Evolutionary conservation across 1,284 basidiomycete species (phyloP).

Genomic region (Sanghuangporus sanghuang): DNA sequence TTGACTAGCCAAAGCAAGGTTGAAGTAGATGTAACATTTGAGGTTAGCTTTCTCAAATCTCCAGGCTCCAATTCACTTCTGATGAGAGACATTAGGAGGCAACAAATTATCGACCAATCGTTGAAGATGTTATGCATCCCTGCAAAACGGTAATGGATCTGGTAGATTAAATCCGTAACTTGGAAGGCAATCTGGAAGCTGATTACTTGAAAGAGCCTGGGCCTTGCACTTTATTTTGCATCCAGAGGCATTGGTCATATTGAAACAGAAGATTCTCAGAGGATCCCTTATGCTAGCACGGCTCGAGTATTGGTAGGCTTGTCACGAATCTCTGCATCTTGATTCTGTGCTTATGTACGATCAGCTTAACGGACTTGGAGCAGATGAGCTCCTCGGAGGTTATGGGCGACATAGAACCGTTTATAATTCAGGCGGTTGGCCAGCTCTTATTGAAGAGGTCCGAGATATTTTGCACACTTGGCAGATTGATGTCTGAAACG

Average conservation of each 20-base stretch:
- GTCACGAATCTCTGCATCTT: not conserved
- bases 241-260: slow-evolving; percentile 70
- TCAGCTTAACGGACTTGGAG: slow-evolving; percentile 82
- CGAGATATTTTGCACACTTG: slow-evolving; percentile 14
- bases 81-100: slow-evolving; percentile 49
- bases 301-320: slow-evolving; percentile 65
- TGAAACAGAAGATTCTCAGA: slow-evolving; percentile 31
- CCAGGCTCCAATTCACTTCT: not conserved
- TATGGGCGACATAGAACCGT: slow-evolving; percentile 87
- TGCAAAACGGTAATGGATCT: slow-evolving; percentile 88
- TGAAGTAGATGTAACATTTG: slow-evolving; percentile 80
- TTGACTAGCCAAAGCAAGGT: slow-evolving; percentile 40
- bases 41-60: slow-evolving; percentile 41
- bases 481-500: slow-evolving; percentile 1
- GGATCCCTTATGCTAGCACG: slow-evolving; percentile 57
- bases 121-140: slow-evolving; percentile 80
- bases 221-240: slow-evolving; percentile 90
- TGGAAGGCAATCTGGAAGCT: not conserved
- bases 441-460: slow-evolving; percentile 77
- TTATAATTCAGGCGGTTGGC: slow-evolving; percentile 64
- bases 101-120: slow-evolving; percentile 43
- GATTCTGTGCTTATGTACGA: not conserved
- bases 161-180: slow-evolving; percentile 38
- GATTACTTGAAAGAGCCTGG: slow-evolving; percentile 65
- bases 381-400: slow-evolving; percentile 93